phyloP scores from a whole-genome alignment of 2,329 filamentous ascomycete genomes.

The Cladosporium sphaerospermum region DNA sequence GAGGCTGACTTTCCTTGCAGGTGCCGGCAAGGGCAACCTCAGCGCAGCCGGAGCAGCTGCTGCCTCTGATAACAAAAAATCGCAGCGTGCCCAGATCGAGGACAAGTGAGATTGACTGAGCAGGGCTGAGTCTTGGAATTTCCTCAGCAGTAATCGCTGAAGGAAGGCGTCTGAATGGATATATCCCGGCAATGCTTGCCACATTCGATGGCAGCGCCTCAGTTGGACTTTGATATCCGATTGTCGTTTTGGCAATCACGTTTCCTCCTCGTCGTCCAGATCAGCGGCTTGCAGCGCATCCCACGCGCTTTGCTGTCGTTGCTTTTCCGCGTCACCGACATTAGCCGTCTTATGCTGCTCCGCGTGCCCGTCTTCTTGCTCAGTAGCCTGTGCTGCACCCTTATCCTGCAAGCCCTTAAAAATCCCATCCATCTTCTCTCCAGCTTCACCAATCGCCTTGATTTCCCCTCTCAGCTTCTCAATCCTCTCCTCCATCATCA shows the following conservation, averaged over 20 bases:
- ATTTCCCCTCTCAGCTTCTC: constrained; percentile 69
- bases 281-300: constrained; percentile 14
- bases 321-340: background rate
- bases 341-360: background rate
- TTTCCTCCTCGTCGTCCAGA: constrained; percentile 10
- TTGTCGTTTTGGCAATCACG: background rate
- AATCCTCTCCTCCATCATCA: constrained; percentile 80
- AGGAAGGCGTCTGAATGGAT: background rate
- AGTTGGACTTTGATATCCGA: too few relatives aligned
- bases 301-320: constrained; percentile 14
- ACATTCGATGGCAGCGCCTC: too few relatives aligned
- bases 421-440: constrained; percentile 54
- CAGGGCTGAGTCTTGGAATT: too few relatives aligned
- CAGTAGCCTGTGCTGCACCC: background rate
- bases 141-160: too few relatives aligned
- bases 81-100: background rate
- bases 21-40: constrained; percentile 24
- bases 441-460: constrained; percentile 58
- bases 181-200: background rate
- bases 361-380: background rate
- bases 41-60: constrained; percentile 21
- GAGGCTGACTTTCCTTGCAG: constrained; percentile 15
- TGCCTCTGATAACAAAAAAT: constrained; percentile 22
- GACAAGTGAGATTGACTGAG: constrained; percentile 7
- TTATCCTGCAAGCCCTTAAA: constrained; percentile 2